Evolutionary conservation across 495 filamentous ascomycete genomes (phyloP), one percentile per base, ranked within the genome.

Genomic region (Chaetomidium leptoderma): DNA sequence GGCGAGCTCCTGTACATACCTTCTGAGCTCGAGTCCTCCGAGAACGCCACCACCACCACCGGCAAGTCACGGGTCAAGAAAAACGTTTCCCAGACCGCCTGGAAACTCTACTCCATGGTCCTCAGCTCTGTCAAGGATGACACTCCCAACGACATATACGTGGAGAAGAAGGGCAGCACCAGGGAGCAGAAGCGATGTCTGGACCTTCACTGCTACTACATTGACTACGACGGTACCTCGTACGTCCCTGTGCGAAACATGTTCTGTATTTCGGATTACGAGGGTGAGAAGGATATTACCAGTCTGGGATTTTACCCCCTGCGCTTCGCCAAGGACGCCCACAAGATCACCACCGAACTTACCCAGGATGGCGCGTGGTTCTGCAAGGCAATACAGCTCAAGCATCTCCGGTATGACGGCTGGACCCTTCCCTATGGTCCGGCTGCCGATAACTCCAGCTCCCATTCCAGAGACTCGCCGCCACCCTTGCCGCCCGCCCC

Each of bases 171-270:
- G 37, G 55, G 13, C 40, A 8, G 7, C 9, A 10, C 3, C 6
- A 43, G 55, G 13, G 44, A 8, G 7, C 9, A 10, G 3, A 9
- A 36, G 1, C 29, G 40, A 0, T 47, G 79, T 78, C 11, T 72
- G 66, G 42, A 48, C 58, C 6, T 83, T 76, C 61, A 72, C 78
- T 53, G 63, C 60, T 71, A 77, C 26, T 81, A 81, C 49, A 71
- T 88, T 26, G 83, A 88, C 58, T 83, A 78, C 51, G 78, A 85
- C 49, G 86, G 87, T 1, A 71, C 72, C 2, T 70, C 69, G 0
- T 88, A 83, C 52, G 79, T 84, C 9, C 72, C 70, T 0, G 69
- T 72, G 16, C 69, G 69, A 11, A 55, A 74, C 2, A 68, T 63
- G 3, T 74, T 82, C 40, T 52, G 59, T 6, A 77, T 88, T 14